Conservation (phyloP, 2,329 filamentous ascomycete genomes). For the Curvularia sp. region DNA sequence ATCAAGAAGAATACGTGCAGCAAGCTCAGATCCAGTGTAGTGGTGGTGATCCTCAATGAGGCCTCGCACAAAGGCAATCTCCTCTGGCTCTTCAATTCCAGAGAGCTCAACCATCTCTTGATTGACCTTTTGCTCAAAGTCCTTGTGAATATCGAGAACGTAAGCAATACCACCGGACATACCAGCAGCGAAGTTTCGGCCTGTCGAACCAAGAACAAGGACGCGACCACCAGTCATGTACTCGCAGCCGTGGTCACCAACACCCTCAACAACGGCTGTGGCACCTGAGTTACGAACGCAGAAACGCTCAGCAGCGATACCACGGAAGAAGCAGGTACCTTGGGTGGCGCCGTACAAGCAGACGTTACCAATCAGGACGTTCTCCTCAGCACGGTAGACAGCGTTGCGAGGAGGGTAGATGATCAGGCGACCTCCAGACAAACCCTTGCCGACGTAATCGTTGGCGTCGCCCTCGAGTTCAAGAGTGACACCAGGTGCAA, state of each 20-base stretch:
- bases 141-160: constrained; percentile 84
- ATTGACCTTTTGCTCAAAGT: constrained; percentile 94
- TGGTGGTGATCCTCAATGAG: constrained; percentile 97
- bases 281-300: constrained; percentile 96
- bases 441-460: constrained; percentile 95
- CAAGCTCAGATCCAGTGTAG: constrained; percentile 95
- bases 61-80: constrained; percentile 89
- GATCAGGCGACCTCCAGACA: constrained; percentile 91
- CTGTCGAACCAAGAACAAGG: constrained; percentile 84
- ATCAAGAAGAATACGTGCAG: constrained; percentile 91
- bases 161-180: constrained; percentile 99
- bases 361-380: constrained; percentile 90
- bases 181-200: constrained; percentile 96
- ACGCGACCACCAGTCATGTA: constrained; percentile 98
- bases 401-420: constrained; percentile 90
- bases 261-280: constrained; percentile 93
- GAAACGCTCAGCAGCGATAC: constrained; percentile 94
- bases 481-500: constrained; percentile 90
- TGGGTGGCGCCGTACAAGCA: constrained; percentile 93
- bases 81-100: constrained; percentile 80
- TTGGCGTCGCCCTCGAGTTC: constrained; percentile 96
- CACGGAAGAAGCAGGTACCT: constrained; percentile 95
- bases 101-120: constrained; percentile 96
- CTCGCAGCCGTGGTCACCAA: constrained; percentile 96
- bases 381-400: constrained; percentile 95